Evolutionary conservation across 2,329 filamentous ascomycete genomes (phyloP).

Genomic region (Penicillium expansum): DNA sequence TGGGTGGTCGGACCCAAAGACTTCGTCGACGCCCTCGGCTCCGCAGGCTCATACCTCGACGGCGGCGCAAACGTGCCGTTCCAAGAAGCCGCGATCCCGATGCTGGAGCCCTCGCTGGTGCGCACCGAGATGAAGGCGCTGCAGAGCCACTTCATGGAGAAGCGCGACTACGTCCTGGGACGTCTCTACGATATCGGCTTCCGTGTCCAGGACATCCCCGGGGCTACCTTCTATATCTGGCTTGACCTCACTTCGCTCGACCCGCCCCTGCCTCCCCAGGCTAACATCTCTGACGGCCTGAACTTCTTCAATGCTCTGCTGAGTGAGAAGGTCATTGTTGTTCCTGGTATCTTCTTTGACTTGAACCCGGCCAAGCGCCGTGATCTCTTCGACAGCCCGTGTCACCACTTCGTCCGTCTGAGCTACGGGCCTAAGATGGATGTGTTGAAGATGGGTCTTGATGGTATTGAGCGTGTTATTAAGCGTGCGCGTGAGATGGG

Average conservation of each 20-base stretch:
- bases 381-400: slow-evolving; percentile 91
- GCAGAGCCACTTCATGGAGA: slow-evolving; percentile 84
- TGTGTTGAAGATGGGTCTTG: slow-evolving; percentile 71
- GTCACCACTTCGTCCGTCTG: slow-evolving; percentile 85
- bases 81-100: slow-evolving; percentile 86
- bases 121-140: slow-evolving; percentile 83
- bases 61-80: slow-evolving; percentile 93
- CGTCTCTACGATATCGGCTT: slow-evolving; percentile 85
- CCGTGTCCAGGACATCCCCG: slow-evolving; percentile 75
- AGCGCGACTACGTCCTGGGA: slow-evolving; percentile 85
- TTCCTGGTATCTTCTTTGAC: slow-evolving; percentile 97
- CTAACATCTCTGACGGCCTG: slow-evolving; percentile 83
- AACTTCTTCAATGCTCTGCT: slow-evolving; percentile 97
- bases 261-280: slow-evolving; percentile 53
- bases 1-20: slow-evolving; percentile 97
- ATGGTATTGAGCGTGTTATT: slow-evolving; percentile 80
- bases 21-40: slow-evolving; percentile 89
- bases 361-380: slow-evolving; percentile 84
- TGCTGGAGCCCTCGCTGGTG: slow-evolving; percentile 85
- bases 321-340: slow-evolving; percentile 91
- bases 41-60: slow-evolving; percentile 90
- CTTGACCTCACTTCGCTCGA: slow-evolving; percentile 55
- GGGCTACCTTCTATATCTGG: slow-evolving; percentile 94
- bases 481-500: slow-evolving; percentile 43
- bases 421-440: slow-evolving; percentile 84